Conservation (phyloP, 202 grass and related monocot species). For the Panicum hallii region DNA sequence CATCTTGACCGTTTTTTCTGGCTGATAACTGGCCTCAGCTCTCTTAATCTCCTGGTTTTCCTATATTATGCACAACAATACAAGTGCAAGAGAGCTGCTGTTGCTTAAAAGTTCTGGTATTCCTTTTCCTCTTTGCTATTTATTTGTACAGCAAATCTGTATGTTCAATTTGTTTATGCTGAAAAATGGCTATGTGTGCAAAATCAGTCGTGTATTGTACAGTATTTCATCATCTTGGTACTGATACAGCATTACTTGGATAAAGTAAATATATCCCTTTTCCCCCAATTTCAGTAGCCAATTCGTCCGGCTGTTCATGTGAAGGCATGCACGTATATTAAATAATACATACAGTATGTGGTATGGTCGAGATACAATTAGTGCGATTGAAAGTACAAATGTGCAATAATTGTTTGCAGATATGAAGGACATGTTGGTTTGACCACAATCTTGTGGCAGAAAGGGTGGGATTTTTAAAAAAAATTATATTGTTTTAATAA, state of each 20-base stretch:
- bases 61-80: constrained; percentile 59
- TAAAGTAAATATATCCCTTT: neutral
- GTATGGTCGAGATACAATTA: too few relatives aligned
- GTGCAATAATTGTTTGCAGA: too few relatives aligned
- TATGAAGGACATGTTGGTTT: too few relatives aligned
- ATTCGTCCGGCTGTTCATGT: neutral
- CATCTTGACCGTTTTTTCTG: constrained; percentile 76
- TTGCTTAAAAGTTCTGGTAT: constrained; percentile 25
- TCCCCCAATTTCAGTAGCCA: neutral
- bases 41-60: constrained; percentile 62
- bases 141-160: constrained; percentile 30
- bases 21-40: constrained; percentile 65
- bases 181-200: constrained; percentile 7
- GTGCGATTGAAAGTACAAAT: too few relatives aligned
- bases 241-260: neutral
- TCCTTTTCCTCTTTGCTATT: constrained; percentile 4
- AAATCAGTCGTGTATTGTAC: neutral
- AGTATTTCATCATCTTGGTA: constrained; percentile 10
- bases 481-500: too few relatives aligned
- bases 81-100: constrained; percentile 59
- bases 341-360: too few relatives aligned
- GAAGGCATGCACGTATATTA: neutral
- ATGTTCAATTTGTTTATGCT: neutral
- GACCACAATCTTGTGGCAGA: too few relatives aligned
- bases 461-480: too few relatives aligned